Evolutionary conservation across 1,139 yeast species (phyloP).

Genomic region (Geotrichum candidum): DNA sequence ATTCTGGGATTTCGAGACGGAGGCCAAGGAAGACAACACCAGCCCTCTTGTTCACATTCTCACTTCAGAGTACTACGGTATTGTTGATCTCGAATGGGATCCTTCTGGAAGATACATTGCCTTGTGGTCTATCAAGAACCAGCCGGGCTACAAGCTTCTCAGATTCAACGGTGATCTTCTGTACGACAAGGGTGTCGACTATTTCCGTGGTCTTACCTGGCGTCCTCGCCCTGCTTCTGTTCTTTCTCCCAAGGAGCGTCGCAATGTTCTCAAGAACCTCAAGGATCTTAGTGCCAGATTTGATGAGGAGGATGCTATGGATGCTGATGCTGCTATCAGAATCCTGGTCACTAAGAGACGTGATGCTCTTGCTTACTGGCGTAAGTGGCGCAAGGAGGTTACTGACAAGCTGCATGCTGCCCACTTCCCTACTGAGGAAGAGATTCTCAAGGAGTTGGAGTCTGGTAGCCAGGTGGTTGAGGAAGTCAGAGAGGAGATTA

Average conservation of each 20-base stretch:
- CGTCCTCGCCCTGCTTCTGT: slow-evolving; percentile 90
- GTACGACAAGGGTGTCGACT: slow-evolving; percentile 71
- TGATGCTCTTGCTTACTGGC: slow-evolving; percentile 81
- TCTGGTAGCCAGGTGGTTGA: slow-evolving; percentile 48
- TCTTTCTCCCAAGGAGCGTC: slow-evolving; percentile 70
- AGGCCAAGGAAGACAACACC: slow-evolving; percentile 48
- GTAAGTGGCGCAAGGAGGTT: slow-evolving; percentile 60
- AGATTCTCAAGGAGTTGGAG: slow-evolving; percentile 29
- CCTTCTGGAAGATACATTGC: slow-evolving; percentile 89
- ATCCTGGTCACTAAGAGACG: slow-evolving; percentile 85
- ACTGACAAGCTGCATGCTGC: slow-evolving; percentile 45
- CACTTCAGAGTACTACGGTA: slow-evolving; percentile 63
- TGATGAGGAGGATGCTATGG: slow-evolving; percentile 95
- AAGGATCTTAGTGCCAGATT: slow-evolving; percentile 87
- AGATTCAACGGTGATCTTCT: slow-evolving; percentile 75
- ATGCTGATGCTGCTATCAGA: slow-evolving; percentile 87
- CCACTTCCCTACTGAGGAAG: slow-evolving; percentile 36
- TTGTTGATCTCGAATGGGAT: slow-evolving; percentile 90
- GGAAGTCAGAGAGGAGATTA: slow-evolving; percentile 65
- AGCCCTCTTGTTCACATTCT: slow-evolving; percentile 61
- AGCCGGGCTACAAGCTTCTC: slow-evolving; percentile 84
- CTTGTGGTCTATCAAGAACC: slow-evolving; percentile 75
- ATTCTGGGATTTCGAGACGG: slow-evolving; percentile 64
- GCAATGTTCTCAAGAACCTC: slow-evolving; percentile 85
- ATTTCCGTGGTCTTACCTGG: slow-evolving; percentile 89